Percentiles rank a stretch among this genome's conserved stretches.
Conservation (phyloP, 139 green algal species). For the Picochlorum sp. region DNA sequence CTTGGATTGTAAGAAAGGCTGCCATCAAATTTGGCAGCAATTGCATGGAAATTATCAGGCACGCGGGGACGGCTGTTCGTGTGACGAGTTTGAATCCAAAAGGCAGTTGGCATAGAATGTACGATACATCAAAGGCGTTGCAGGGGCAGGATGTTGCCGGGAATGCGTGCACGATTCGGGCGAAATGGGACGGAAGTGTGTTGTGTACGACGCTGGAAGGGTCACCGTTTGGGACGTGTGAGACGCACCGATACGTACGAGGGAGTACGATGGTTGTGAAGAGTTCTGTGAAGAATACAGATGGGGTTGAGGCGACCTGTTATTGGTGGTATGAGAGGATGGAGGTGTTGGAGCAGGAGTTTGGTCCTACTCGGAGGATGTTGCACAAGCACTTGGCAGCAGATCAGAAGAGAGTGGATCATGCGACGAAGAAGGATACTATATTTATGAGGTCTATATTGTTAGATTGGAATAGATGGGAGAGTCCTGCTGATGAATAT, state of each 20-base stretch:
- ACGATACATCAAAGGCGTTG: conserved; percentile 12
- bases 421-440: conserved; percentile 24
- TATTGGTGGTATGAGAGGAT: conserved; percentile 34
- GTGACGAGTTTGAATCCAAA: conserved; percentile 33
- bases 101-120: conserved; percentile 22
- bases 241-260: conserved; percentile 19
- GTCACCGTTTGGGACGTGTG: conserved; percentile 15
- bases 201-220: conserved; percentile 20
- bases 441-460: conserved; percentile 18
- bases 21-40: conserved; percentile 21
- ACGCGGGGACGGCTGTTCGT: conserved; percentile 8
- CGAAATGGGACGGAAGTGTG: conserved; percentile 22
- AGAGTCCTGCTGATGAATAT: conserved; percentile 27
- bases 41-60: conserved; percentile 18
- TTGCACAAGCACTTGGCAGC: conserved; percentile 7
- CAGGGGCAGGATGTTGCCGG: conserved; percentile 20
- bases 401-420: conserved; percentile 22
- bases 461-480: conserved; percentile 30
- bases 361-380: conserved; percentile 1
- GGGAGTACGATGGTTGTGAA: conserved; percentile 26
- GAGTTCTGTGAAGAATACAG: conserved; percentile 4
- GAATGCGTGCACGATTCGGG: conserved; percentile 10
- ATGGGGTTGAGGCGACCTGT: conserved; percentile 4
- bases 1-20: conserved; percentile 29
- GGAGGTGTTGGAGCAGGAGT: conserved; percentile 8